phyloP scores from a whole-genome alignment of 2,329 filamentous ascomycete species.

The Aspergillus eucalypticola region DNA sequence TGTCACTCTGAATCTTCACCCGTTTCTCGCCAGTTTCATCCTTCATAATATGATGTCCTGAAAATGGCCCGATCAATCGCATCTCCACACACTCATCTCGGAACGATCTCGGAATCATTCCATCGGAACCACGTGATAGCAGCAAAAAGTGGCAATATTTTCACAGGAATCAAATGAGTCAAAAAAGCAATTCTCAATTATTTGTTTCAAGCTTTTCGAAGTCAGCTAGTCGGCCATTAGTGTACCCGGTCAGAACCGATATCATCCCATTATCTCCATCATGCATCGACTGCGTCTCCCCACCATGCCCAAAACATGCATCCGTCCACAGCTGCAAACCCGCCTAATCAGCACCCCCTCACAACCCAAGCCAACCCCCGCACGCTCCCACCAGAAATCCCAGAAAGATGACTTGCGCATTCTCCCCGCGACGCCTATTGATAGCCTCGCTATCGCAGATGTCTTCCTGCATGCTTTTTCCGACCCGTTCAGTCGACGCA shows the following conservation, averaged over 20 bases:
- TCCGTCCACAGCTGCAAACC: not conserved
- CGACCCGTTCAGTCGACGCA: slow-evolving; percentile 10
- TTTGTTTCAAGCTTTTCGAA: not conserved
- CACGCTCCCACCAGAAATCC: not conserved
- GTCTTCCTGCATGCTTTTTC: slow-evolving; percentile 9
- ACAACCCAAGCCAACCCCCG: not conserved
- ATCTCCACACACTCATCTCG: too few relatives aligned
- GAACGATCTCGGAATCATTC: too few relatives aligned
- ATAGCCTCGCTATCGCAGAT: not conserved
- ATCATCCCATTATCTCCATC: not conserved
- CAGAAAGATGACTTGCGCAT: not conserved
- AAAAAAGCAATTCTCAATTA: too few relatives aligned
- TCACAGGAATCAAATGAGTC: too few relatives aligned
- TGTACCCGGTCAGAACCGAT: not conserved
- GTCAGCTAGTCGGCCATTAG: not conserved
- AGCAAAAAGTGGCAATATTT: too few relatives aligned
- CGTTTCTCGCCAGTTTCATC: too few relatives aligned
- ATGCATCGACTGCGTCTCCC: not conserved
- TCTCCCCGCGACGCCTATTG: not conserved
- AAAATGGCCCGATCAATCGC: too few relatives aligned
- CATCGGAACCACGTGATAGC: too few relatives aligned
- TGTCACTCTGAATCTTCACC: too few relatives aligned
- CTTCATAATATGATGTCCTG: too few relatives aligned
- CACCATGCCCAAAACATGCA: not conserved
- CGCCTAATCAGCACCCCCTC: not conserved